Evolutionary conservation across 352 stramenopile species (phyloP).

Genomic region (Pythium myriotylum): DNA sequence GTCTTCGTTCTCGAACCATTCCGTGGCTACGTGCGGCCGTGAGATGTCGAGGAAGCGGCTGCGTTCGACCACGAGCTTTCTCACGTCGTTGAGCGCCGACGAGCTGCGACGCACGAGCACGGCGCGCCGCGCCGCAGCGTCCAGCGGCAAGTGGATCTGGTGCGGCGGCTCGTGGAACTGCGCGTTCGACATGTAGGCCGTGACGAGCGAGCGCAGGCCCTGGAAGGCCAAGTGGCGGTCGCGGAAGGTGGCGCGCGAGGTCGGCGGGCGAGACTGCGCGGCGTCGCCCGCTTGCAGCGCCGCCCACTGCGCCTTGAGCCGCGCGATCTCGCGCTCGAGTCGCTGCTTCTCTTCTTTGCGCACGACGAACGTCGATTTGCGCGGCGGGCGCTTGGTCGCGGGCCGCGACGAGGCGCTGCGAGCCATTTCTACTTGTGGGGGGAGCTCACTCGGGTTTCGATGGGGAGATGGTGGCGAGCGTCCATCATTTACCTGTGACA

Average conservation of each 20-base stretch:
- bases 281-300: slow-evolving; percentile 1
- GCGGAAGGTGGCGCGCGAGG: background rate
- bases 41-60: slow-evolving; percentile 36
- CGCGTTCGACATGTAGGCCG: slow-evolving; percentile 1
- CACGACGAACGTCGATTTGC: slow-evolving; percentile 23
- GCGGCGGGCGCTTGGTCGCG: slow-evolving; percentile 7
- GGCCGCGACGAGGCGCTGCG: too few relatives aligned
- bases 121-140: slow-evolving; percentile 30
- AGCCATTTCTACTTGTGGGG: too few relatives aligned
- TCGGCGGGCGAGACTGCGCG: too few relatives aligned
- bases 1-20: slow-evolving; percentile 40
- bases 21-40: slow-evolving; percentile 37
- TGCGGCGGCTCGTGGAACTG: background rate
- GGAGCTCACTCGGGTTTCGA: too few relatives aligned
- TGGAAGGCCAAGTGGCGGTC: slow-evolving; percentile 12
- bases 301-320: slow-evolving; percentile 12
- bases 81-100: slow-evolving; percentile 34
- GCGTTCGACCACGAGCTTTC: slow-evolving; percentile 40
- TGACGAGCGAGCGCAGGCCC: slow-evolving; percentile 17
- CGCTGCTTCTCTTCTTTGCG: slow-evolving; percentile 28
- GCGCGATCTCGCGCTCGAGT: slow-evolving; percentile 17
- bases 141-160: slow-evolving; percentile 13
- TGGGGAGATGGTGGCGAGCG: too few relatives aligned
- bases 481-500: too few relatives aligned
- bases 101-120: slow-evolving; percentile 40